Percentiles rank a stretch among this genome's conserved stretches.
Conservation (phyloP, 2,329 filamentous ascomycete genomes). For the Colletotrichum phormii region DNA sequence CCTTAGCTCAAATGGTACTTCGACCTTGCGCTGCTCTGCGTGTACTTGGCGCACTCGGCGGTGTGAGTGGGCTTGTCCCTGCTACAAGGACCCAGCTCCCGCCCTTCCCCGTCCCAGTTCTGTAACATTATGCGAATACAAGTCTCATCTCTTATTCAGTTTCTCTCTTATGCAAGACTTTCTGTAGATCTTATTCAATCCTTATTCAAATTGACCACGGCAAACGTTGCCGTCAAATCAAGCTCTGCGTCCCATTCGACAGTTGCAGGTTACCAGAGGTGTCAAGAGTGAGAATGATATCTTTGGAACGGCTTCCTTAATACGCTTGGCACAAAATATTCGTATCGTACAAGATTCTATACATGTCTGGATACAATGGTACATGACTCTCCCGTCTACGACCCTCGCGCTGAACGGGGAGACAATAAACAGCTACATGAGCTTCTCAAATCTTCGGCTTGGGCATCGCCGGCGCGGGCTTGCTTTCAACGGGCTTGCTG, state of each 20-base stretch:
- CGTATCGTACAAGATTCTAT: constrained; percentile 37
- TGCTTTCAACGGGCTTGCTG: constrained; percentile 4
- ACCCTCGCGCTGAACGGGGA: not conserved
- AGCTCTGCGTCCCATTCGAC: not conserved
- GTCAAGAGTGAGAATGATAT: not conserved
- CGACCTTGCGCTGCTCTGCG: constrained; percentile 6
- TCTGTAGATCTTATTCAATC: not conserved
- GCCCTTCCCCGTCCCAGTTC: constrained; percentile 31
- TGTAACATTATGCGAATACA: constrained; percentile 34
- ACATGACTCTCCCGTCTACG: constrained; percentile 20
- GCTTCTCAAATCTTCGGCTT: constrained; percentile 26
- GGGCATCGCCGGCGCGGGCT: constrained; percentile 16
- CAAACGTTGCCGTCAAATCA: not conserved
- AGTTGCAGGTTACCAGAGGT: not conserved
- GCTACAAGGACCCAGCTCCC: constrained; percentile 30
- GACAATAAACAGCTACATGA: constrained; percentile 2
- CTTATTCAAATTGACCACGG: not conserved
- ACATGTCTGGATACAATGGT: constrained; percentile 35
- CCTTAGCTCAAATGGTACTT: not conserved
- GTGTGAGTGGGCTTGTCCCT: constrained; percentile 28
- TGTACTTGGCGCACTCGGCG: constrained; percentile 24
- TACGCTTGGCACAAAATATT: constrained; percentile 15
- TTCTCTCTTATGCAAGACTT: constrained; percentile 21
- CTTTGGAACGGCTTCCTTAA: not conserved
- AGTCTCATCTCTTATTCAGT: constrained; percentile 17